phyloP scores from a whole-genome alignment of 192 early-diverging fungal genomes.

The Backusella tuberculispora region DNA sequence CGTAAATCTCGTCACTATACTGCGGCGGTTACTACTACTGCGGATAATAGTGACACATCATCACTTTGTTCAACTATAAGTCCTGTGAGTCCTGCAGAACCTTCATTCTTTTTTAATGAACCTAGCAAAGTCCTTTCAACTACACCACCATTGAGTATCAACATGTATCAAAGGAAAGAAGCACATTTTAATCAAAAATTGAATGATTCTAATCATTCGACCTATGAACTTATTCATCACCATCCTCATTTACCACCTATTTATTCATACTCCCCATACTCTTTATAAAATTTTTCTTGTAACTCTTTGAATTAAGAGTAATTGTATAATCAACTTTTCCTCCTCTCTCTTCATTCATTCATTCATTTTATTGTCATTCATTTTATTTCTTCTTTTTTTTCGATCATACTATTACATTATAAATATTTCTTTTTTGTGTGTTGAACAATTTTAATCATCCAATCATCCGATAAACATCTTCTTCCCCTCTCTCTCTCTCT shows the following conservation, averaged over 20 bases:
- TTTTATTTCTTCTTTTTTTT: neutral
- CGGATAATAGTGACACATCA: neutral
- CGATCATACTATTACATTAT: neutral
- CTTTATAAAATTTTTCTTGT: neutral
- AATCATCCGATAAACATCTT: neutral
- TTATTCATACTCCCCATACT: neutral
- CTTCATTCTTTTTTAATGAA: neutral
- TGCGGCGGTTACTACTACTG: neutral
- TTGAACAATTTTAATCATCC: neutral
- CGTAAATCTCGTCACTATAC: conserved; percentile 32
- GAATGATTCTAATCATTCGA: neutral
- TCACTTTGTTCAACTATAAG: neutral
- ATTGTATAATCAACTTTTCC: neutral
- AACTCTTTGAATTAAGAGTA: neutral
- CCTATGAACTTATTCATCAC: neutral
- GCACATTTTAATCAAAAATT: too few species aligned
- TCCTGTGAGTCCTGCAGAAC: neutral
- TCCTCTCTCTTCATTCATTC: neutral
- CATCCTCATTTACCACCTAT: neutral
- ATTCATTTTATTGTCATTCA: neutral
- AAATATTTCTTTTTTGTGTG: neutral
- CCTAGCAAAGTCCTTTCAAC: neutral
- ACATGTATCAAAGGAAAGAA: neutral
- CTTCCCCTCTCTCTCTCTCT: neutral
- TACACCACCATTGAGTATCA: neutral